Base-by-base conservation (phyloP, 768 basidiomycete species). In the Hygrocybe coccinea region DNA sequence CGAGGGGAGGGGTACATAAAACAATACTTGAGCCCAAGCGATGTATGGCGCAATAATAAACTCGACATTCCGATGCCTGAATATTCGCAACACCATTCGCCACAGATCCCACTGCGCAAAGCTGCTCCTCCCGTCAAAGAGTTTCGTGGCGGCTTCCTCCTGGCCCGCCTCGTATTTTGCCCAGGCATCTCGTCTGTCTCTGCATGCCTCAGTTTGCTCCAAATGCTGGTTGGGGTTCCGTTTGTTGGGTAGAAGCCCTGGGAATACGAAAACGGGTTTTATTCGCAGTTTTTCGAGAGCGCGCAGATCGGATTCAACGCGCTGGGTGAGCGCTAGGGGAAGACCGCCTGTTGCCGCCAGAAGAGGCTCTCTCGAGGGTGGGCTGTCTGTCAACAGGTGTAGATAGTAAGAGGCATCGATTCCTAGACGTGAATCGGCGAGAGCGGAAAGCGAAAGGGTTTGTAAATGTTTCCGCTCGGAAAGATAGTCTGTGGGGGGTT, bases 241-340 rank as follows among this genome's bases (percentile, higher is more conserved):
- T 59, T 85, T 86, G 62, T 84, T 84, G 1, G 91, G 89, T 1
- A 84, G 75, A 33, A 99, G 77, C 3, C 97, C 97, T 14, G 91
- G 85, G 71, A 98, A 98, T 50, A 99, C 91, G 64, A 99, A 95
- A n/a, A 99, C 92, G 19, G 97, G 97, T 68, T 95, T 97, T 79
- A 99, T 97, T 61, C 82, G 86, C 34, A 90, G 77, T 72, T 86
- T 87, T 78, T 97, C 94, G 66, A 98, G 86, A 12, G 82, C 76
- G 47, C 95, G 88, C 45, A 98, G 78, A 77, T 99, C 95, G 37
- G 84, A 78, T 73, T 97, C 95, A 69, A 99, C 91, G 60, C 91
- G 87, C 62, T 81, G 79, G 21, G 86, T 87, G 54, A 99, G 80
- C 46, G 91, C 87, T 55, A 97, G 80, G 1, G 95, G 97, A 15